phyloP scores from a whole-genome alignment of 352 stramenopile species.

The Phytophthora sp. region DNA sequence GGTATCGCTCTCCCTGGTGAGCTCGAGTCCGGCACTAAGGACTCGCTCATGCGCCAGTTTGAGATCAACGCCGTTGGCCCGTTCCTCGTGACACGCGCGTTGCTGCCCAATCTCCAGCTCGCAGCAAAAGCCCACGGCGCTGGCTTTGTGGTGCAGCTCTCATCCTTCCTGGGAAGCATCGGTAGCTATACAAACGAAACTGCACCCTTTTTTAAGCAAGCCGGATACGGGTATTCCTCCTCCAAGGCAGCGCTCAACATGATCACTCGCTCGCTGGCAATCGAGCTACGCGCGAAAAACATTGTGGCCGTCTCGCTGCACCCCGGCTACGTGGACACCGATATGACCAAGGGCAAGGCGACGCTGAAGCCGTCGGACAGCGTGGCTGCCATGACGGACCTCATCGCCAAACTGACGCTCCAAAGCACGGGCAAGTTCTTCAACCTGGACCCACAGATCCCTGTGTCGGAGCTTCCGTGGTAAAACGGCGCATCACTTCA shows the following conservation, averaged over 20 bases:
- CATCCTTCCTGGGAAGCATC: constrained; percentile 48
- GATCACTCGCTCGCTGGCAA: constrained; percentile 39
- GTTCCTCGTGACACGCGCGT: constrained; percentile 51
- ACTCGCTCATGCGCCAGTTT: constrained; percentile 56
- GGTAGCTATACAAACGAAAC: constrained; percentile 3
- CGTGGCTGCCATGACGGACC: constrained; percentile 34
- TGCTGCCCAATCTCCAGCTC: constrained; percentile 47
- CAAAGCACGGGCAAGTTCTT: constrained; percentile 44
- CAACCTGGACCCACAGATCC: constrained; percentile 26
- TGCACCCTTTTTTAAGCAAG: constrained; percentile 18
- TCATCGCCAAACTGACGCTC: constrained; percentile 30
- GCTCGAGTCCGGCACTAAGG: constrained; percentile 41
- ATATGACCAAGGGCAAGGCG: constrained; percentile 36
- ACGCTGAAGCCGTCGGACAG: constrained; percentile 24
- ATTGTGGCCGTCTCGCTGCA: constrained; percentile 44
- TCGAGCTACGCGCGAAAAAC: constrained; percentile 40
- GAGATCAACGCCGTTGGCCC: constrained; percentile 59
- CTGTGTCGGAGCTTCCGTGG: constrained; percentile 35
- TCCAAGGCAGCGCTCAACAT: constrained; percentile 73
- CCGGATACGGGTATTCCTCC: constrained; percentile 59
- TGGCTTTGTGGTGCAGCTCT: constrained; percentile 42
- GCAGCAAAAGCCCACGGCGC: constrained; percentile 22
- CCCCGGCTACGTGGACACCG: constrained; percentile 49
- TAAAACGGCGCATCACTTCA: no score
- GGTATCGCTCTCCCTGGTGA: constrained; percentile 36